phyloP scores from a whole-genome alignment of 1,139 yeast genomes.

The Nakaseomyces kungkrabaensis region DNA sequence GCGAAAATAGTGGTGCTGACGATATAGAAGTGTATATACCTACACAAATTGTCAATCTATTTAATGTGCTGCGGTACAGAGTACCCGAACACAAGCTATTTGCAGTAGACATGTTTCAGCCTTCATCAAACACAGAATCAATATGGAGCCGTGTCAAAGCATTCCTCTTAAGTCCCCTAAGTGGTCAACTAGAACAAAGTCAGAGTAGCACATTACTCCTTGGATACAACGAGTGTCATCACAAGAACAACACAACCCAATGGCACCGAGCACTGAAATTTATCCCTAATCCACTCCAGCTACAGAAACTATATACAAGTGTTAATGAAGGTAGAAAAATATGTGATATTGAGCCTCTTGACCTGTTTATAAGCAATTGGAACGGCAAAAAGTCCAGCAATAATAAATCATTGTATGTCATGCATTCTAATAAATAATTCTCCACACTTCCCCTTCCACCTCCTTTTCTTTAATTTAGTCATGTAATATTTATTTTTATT shows the following conservation, averaged over 20 bases:
- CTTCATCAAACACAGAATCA: neutral
- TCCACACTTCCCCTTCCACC: no score
- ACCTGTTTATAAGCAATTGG: no score
- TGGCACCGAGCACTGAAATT: slow-evolving; percentile 5
- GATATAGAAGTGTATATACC: slow-evolving; percentile 17
- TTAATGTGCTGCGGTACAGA: slow-evolving; percentile 13
- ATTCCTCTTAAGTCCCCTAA: neutral
- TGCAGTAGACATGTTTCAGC: slow-evolving; percentile 15
- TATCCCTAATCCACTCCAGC: slow-evolving; percentile 16
- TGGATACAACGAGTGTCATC: slow-evolving; percentile 2
- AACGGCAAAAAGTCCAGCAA: no score
- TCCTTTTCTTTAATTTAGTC: no score
- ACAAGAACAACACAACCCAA: slow-evolving; percentile 3
- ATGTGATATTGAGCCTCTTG: no score
- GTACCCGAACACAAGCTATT: slow-evolving; percentile 24
- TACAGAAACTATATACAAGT: slow-evolving; percentile 15
- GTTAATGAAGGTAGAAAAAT: slow-evolving; percentile 11
- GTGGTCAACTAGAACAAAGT: no score
- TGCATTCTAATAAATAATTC: no score
- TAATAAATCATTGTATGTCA: no score
- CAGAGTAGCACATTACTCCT: slow-evolving; percentile 4
- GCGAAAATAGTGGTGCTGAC: neutral
- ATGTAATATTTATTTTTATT: no score
- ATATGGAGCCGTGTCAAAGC: slow-evolving; percentile 1
- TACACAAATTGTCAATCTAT: slow-evolving; percentile 22